These are phyloP conservation scores for Trichophyton schoenleinii DNA, from an alignment of 2,329 filamentous ascomycete species.

Conservation along the genomic window DNA sequence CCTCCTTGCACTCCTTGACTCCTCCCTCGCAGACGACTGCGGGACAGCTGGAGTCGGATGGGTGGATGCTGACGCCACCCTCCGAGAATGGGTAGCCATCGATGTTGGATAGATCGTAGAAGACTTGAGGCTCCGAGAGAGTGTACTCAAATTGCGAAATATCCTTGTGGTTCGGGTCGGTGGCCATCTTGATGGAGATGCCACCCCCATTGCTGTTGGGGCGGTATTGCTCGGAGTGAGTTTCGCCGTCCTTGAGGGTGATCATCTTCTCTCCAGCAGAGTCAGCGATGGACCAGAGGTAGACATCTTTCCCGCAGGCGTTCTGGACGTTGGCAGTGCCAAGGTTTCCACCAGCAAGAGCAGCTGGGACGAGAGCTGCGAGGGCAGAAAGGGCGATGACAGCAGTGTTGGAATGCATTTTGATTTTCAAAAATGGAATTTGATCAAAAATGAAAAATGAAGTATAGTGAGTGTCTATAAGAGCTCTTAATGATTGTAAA, in stretches of 20 bases:
- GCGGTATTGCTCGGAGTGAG: constrained; percentile 25
- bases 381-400: constrained; percentile 23
- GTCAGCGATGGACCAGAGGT: constrained; percentile 31
- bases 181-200: constrained; percentile 32
- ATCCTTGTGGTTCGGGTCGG: constrained; percentile 20
- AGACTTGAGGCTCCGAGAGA: constrained; percentile 21
- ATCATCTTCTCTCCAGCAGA: constrained; percentile 23
- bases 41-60: constrained; percentile 21
- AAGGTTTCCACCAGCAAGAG: constrained; percentile 16
- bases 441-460: neutral
- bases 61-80: constrained; percentile 26
- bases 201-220: constrained; percentile 28
- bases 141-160: constrained; percentile 36
- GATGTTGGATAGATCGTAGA: constrained; percentile 31
- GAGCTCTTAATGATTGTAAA: constrained; percentile 4
- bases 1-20: constrained; percentile 24
- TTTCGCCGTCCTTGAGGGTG: constrained; percentile 24
- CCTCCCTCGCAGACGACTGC: constrained; percentile 26
- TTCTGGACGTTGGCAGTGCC: constrained; percentile 27
- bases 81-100: constrained; percentile 25
- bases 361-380: constrained; percentile 21
- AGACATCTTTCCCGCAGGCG: constrained; percentile 26
- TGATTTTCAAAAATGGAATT: constrained; percentile 5
- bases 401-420: constrained; percentile 28
- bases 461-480: constrained; percentile 4